phyloP scores from a whole-genome alignment of 108 stramenopile species.

The Fragilaria crotonensis region DNA sequence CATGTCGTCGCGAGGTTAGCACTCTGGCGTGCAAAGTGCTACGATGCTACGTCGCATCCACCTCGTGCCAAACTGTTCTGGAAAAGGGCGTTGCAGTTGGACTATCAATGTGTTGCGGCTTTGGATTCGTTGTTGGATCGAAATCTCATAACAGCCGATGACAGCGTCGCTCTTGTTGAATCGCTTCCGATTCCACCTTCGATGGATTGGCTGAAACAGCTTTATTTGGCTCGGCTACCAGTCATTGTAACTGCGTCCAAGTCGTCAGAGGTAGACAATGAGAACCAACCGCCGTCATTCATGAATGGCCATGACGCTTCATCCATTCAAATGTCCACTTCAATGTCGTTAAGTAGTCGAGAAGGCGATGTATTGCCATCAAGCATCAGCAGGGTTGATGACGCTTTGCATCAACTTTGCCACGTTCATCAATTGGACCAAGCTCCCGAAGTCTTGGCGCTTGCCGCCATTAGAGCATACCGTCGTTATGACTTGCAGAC shows the following conservation, averaged over 20 bases:
- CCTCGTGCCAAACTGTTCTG: constrained; percentile 52
- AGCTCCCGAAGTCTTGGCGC: constrained; percentile 63
- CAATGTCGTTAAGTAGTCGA: not conserved
- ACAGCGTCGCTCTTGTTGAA: constrained; percentile 31
- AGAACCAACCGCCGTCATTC: not conserved
- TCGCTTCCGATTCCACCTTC: constrained; percentile 2
- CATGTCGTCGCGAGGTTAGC: constrained; percentile 67
- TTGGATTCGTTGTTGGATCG: constrained; percentile 47
- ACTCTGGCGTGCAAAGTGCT: constrained; percentile 45
- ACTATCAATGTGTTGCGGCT: constrained; percentile 55
- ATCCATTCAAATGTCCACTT: constrained; percentile 18
- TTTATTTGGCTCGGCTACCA: constrained; percentile 45
- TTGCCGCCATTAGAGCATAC: constrained; percentile 71
- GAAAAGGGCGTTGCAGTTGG: constrained; percentile 51
- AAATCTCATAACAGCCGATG: constrained; percentile 31
- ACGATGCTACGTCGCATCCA: constrained; percentile 61
- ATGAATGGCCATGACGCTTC: constrained; percentile 13
- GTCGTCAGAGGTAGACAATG: not conserved
- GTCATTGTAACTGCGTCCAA: not conserved
- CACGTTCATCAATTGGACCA: constrained; percentile 44
- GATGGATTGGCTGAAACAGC: constrained; percentile 50
- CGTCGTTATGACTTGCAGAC: constrained; percentile 44
- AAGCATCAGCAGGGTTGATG: constrained; percentile 17
- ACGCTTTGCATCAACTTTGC: constrained; percentile 53
- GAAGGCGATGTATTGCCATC: not conserved